These are phyloP conservation scores for Magnaporthiopsis incrustans DNA, from an alignment of 2,329 filamentous ascomycete genomes.

Conservation along the genomic window DNA sequence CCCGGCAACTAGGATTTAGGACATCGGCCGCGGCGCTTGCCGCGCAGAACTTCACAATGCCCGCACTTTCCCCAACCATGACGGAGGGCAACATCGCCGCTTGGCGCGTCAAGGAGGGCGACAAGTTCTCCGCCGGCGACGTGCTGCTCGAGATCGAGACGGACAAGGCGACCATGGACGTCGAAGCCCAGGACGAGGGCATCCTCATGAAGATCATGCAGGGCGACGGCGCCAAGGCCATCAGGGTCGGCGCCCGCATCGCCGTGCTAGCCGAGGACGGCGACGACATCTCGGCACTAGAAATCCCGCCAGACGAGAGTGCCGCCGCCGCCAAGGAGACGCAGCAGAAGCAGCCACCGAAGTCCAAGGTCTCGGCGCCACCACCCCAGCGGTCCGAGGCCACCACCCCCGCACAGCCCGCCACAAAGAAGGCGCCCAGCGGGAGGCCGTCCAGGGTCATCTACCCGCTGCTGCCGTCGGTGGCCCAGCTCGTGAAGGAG, in stretches of 20 bases:
- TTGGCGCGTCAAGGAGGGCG: conserved; percentile 85
- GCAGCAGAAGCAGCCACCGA: background rate
- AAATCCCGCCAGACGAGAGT: conserved; percentile 63
- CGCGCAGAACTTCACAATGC: conserved; percentile 86
- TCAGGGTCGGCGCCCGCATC: conserved; percentile 74
- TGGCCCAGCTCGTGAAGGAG: conserved; percentile 70
- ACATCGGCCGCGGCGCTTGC: conserved; percentile 56
- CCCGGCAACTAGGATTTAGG: conserved; percentile 47
- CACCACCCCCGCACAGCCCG: conserved; percentile 8
- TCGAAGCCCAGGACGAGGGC: conserved; percentile 86
- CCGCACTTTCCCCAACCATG: conserved; percentile 86
- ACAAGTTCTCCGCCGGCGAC: conserved; percentile 73
- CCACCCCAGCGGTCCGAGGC: conserved; percentile 11
- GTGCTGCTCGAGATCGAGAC: conserved; percentile 89
- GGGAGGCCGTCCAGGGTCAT: conserved; percentile 54
- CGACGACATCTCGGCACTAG: conserved; percentile 67
- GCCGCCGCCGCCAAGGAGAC: conserved; percentile 23
- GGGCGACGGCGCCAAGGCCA: conserved; percentile 63
- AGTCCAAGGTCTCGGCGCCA: conserved; percentile 16
- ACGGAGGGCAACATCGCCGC: conserved; percentile 82
- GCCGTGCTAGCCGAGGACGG: conserved; percentile 74
- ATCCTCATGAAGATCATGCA: conserved; percentile 76
- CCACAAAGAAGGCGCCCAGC: conserved; percentile 22
- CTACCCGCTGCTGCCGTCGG: conserved; percentile 74
- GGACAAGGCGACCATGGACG: conserved; percentile 91